Percentiles rank a stretch among this genome's conserved stretches.
Evolutionary conservation across 257 asterid species (phyloP).

Genomic region (Primulina tabacum): DNA sequence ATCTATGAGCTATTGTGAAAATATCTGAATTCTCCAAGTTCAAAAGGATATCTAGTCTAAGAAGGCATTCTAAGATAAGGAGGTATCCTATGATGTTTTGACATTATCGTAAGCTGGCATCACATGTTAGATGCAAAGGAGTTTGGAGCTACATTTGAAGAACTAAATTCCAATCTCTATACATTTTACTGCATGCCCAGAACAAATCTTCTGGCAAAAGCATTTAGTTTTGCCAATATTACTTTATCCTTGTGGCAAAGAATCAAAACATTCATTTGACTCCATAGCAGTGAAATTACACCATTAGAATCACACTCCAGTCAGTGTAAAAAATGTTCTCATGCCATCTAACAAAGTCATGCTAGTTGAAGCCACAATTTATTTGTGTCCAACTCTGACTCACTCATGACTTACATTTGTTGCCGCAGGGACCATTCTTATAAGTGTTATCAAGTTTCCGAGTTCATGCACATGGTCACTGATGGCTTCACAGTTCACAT

Average conservation of each 20-base stretch:
- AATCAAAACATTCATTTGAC: neutral
- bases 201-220: neutral
- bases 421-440: neutral
- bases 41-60: neutral
- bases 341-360: neutral
- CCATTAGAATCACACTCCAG: neutral
- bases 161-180: neutral
- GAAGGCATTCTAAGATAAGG: neutral
- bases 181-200: neutral
- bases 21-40: neutral
- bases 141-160: neutral
- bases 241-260: too few species aligned
- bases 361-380: neutral
- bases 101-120: neutral
- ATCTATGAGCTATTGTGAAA: neutral
- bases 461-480: neutral
- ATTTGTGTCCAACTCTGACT: neutral
- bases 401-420: neutral
- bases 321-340: neutral
- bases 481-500: too few species aligned
- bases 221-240: too few species aligned
- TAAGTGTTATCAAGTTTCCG: neutral
- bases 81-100: neutral
- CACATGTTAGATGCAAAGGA: neutral
- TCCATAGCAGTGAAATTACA: neutral